phyloP scores from a whole-genome alignment of 2,329 filamentous ascomycete species.

The Triangularia verruculosa region DNA sequence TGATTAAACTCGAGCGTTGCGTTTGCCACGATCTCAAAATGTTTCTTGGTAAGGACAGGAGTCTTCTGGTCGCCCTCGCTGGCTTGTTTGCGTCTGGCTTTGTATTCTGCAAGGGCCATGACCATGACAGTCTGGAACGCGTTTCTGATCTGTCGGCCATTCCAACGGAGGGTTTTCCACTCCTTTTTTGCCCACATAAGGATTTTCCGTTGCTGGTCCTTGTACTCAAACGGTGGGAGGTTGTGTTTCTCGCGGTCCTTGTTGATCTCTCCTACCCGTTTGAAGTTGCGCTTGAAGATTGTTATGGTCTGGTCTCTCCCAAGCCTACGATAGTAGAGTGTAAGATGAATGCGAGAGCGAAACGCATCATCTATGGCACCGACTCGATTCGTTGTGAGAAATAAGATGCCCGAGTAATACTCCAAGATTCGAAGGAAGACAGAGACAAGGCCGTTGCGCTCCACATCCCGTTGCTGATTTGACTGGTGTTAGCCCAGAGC shows the following conservation, averaged over 20 bases:
- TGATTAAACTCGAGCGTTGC: neutral
- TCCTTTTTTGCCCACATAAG: neutral
- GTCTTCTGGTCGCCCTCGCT: neutral
- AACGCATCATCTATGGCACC: slow-evolving; percentile 37
- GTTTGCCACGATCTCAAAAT: neutral
- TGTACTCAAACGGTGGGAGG: neutral
- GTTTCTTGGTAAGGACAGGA: neutral
- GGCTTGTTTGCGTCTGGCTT: neutral
- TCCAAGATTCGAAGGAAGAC: slow-evolving; percentile 28
- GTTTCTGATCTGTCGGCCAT: slow-evolving; percentile 36
- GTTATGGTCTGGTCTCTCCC: slow-evolving; percentile 23
- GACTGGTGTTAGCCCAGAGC: slow-evolving; percentile 28
- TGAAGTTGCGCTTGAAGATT: slow-evolving; percentile 33
- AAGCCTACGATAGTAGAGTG: slow-evolving; percentile 22
- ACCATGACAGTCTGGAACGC: slow-evolving; percentile 33
- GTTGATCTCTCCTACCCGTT: slow-evolving; percentile 12
- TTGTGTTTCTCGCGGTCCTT: neutral
- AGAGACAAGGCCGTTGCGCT: slow-evolving; percentile 11
- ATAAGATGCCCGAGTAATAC: slow-evolving; percentile 29
- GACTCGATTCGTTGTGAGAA: slow-evolving; percentile 32
- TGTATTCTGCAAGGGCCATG: slow-evolving; percentile 29
- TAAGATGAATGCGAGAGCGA: slow-evolving; percentile 20
- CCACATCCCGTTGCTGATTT: slow-evolving; percentile 22
- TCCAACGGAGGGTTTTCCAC: slow-evolving; percentile 27
- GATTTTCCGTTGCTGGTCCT: neutral